phyloP scores from a whole-genome alignment of 2,329 filamentous ascomycete species.

The Aureobasidium subglaciale region DNA sequence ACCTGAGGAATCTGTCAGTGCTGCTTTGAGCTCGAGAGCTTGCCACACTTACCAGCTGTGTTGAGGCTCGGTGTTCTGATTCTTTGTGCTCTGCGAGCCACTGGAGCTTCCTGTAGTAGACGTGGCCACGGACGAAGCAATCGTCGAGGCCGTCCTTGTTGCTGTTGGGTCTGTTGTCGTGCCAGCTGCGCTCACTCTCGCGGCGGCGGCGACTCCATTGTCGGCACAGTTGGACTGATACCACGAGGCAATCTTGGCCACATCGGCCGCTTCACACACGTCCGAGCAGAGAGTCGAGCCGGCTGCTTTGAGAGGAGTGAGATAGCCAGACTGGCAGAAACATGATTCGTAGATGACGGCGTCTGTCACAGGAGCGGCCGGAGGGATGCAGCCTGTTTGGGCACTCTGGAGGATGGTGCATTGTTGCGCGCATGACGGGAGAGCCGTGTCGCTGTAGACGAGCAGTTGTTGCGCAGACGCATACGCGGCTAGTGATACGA shows the following conservation, averaged over 20 bases:
- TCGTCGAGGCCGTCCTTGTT: neutral
- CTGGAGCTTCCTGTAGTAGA: slow-evolving; percentile 22
- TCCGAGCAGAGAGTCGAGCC: slow-evolving; percentile 56
- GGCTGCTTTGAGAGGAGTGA: slow-evolving; percentile 52
- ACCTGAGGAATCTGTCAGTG: no score
- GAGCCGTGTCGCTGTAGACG: slow-evolving; percentile 26
- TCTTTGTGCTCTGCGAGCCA: slow-evolving; percentile 23
- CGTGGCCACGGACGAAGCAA: slow-evolving; percentile 13
- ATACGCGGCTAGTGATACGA: neutral
- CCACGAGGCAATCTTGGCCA: slow-evolving; percentile 60
- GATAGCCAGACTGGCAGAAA: slow-evolving; percentile 61
- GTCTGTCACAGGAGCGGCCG: slow-evolving; percentile 44
- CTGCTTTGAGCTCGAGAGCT: no score
- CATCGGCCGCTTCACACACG: slow-evolving; percentile 41
- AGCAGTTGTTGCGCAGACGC: slow-evolving; percentile 23
- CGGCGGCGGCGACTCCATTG: slow-evolving; percentile 34
- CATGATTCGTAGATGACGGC: slow-evolving; percentile 56
- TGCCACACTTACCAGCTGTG: slow-evolving; percentile 20
- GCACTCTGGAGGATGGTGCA: slow-evolving; percentile 47
- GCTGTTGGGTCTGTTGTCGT: slow-evolving; percentile 17
- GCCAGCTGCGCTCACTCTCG: slow-evolving; percentile 19
- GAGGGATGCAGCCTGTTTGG: slow-evolving; percentile 62
- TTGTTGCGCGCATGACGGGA: slow-evolving; percentile 31
- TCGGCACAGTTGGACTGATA: slow-evolving; percentile 58
- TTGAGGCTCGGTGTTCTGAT: slow-evolving; percentile 8